Percentiles rank a stretch among this genome's conserved stretches.
These are phyloP conservation scores for Eleusine indica DNA, from an alignment of 176 grass and related monocot species.

Conservation along the genomic window DNA sequence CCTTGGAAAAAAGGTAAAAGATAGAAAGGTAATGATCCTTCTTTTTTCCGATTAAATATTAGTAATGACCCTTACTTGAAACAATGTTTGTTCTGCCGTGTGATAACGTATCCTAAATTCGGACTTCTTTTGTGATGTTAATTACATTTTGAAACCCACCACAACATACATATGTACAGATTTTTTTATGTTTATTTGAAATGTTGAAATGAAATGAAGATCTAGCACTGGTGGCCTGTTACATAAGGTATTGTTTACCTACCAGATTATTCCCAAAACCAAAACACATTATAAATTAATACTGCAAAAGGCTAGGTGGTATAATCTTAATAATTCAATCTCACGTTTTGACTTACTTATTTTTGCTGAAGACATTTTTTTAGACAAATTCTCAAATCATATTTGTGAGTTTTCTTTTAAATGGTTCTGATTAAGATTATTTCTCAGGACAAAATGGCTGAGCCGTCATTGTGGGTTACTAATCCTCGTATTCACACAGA, in stretches of 20 bases:
- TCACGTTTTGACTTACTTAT: background rate
- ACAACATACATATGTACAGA: background rate
- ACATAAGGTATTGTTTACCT: background rate
- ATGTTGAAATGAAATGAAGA: constrained; percentile 6
- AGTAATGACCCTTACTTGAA: background rate
- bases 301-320: background rate
- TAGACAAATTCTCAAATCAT: background rate
- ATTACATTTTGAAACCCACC: constrained; percentile 13
- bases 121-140: constrained; percentile 16
- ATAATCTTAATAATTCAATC: background rate
- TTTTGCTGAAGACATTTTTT: background rate
- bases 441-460: constrained; percentile 67
- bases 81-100: constrained; percentile 12
- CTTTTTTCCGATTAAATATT: constrained; percentile 5
- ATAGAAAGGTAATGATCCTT: constrained; percentile 65
- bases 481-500: constrained; percentile 57
- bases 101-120: background rate
- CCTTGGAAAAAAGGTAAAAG: constrained; percentile 73
- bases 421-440: constrained; percentile 36
- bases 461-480: constrained; percentile 47
- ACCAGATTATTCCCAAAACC: background rate
- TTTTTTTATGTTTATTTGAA: constrained; percentile 8
- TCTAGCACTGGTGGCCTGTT: background rate
- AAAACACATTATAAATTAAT: background rate
- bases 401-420: constrained; percentile 23